These are phyloP conservation scores for Umbelopsis vinacea DNA, from an alignment of 192 early-diverging fungal species.

Conservation along the genomic window DNA sequence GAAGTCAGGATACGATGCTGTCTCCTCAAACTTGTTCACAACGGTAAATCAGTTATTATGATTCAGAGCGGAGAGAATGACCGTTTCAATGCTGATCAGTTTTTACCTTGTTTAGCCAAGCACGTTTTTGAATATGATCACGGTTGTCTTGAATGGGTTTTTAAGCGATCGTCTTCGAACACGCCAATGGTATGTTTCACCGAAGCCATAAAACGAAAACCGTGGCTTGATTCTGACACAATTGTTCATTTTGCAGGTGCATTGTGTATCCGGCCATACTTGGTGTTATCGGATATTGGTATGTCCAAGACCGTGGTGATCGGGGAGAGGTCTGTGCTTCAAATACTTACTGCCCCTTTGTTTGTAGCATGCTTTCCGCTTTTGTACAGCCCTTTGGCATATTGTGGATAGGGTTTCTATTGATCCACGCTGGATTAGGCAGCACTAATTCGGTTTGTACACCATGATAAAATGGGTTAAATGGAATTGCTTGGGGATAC, in stretches of 20 bases:
- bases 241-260: constrained; percentile 24
- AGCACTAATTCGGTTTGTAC: constrained; percentile 34
- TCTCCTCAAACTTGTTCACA: constrained; percentile 40
- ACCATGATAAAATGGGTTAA: neutral
- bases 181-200: constrained; percentile 32
- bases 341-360: neutral
- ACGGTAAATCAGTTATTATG: constrained; percentile 29
- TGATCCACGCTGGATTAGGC: constrained; percentile 34
- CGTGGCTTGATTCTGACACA: neutral
- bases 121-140: constrained; percentile 40
- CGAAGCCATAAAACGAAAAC: neutral
- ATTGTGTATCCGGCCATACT: constrained; percentile 36
- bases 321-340: neutral
- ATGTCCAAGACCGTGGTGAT: neutral
- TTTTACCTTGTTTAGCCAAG: constrained; percentile 28
- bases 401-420: constrained; percentile 36
- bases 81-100: neutral
- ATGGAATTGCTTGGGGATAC: neutral
- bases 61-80: too few relatives aligned
- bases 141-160: constrained; percentile 38
- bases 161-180: constrained; percentile 34
- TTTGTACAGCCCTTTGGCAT: constrained; percentile 45
- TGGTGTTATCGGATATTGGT: constrained; percentile 38
- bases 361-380: constrained; percentile 31
- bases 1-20: constrained; percentile 40